Percentiles rank a stretch among this genome's conserved stretches.
Conservation (phyloP, 345 rosid species). For the Syzygium jambos region DNA sequence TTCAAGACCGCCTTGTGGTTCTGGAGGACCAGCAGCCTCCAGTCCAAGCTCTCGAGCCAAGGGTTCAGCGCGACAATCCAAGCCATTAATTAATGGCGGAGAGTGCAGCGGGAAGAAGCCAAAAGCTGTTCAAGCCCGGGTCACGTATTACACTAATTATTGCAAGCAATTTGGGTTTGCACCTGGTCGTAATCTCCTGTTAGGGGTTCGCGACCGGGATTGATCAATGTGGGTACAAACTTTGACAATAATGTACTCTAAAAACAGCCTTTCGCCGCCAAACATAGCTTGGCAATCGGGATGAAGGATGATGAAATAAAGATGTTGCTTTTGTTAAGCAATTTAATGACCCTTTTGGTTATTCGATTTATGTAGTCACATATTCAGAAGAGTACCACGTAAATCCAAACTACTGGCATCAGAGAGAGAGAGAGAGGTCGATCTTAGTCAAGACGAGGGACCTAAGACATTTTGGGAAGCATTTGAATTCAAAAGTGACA, state of each 20-base stretch:
- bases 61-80: constrained; percentile 42
- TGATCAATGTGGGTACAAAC: not conserved
- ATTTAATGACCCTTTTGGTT: too few relatives aligned
- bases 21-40: constrained; percentile 40
- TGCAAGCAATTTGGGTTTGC: constrained; percentile 9
- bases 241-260: not conserved
- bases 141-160: constrained; percentile 23
- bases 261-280: not conserved
- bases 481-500: not conserved
- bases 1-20: constrained; percentile 45
- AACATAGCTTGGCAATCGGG: not conserved
- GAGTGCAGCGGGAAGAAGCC: constrained; percentile 33
- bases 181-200: not conserved
- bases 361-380: too few relatives aligned
- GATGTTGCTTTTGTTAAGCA: not conserved
- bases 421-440: too few relatives aligned
- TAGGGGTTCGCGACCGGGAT: not conserved
- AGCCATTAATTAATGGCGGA: constrained; percentile 37
- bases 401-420: too few relatives aligned
- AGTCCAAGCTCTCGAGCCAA: constrained; percentile 17
- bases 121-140: constrained; percentile 18
- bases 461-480: not conserved
- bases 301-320: not conserved
- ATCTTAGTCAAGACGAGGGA: not conserved
- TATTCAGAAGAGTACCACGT: too few relatives aligned